Conservation (phyloP, 352 stramenopile genomes). For the Aphanomyces cochlioides region DNA sequence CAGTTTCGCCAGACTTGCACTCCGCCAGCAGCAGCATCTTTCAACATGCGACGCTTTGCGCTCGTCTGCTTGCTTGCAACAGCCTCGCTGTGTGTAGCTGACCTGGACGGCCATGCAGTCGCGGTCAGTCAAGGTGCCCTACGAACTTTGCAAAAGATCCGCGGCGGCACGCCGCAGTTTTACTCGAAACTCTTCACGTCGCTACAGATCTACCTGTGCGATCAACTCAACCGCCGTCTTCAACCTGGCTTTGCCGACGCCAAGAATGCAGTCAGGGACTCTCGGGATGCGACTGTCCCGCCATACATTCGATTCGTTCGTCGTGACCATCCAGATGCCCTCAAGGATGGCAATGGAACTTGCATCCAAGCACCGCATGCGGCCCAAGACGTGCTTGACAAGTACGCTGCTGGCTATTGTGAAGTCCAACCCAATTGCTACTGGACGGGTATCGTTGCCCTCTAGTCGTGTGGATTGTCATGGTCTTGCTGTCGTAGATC, state of each 20-base stretch:
- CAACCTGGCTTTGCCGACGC: conserved; percentile 6
- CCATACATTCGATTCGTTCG: conserved; percentile 31
- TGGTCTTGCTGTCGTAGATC: too few relatives aligned
- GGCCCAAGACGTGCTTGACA: conserved; percentile 32
- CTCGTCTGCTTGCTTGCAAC: too few relatives aligned
- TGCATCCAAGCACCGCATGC: conserved; percentile 37
- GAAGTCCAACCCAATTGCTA: conserved; percentile 68
- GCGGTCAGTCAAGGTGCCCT: background rate
- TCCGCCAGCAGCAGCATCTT: too few relatives aligned
- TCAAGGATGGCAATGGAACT: conserved; percentile 42
- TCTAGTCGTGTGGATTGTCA: too few relatives aligned
- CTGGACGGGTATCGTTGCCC: conserved; percentile 42
- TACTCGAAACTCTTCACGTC: conserved; percentile 60
- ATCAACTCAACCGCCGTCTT: conserved; percentile 34
- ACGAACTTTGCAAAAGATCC: conserved; percentile 47
- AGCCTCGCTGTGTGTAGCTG: background rate
- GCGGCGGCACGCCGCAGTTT: conserved; percentile 53
- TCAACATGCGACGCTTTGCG: too few relatives aligned
- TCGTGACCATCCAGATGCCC: conserved; percentile 39
- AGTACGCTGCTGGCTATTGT: conserved; percentile 41
- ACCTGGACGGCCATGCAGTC: conserved; percentile 2
- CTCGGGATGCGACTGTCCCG: conserved; percentile 3
- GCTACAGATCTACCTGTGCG: conserved; percentile 49
- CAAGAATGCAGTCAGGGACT: conserved; percentile 31
- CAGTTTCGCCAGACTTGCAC: too few relatives aligned